Evolutionary conservation across 805 yeast species (phyloP), one percentile per base, ranked within the genome.

Genomic region (Monosporozyma yasuniensis): DNA sequence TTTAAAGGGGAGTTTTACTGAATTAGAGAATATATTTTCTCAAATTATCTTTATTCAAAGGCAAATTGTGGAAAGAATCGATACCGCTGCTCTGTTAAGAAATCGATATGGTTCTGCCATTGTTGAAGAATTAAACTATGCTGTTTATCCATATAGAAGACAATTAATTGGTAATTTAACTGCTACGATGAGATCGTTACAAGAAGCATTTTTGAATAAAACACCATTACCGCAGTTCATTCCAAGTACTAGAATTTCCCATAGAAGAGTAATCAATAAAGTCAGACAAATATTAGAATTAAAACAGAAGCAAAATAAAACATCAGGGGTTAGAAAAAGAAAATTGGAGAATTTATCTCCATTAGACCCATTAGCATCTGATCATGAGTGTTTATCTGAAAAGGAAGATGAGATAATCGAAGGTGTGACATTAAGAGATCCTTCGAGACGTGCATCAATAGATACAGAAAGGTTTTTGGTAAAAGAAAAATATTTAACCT

Each of bases 191-290:
- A 65, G 76, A 38, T 72, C 76, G 8, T 63, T 75, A 12, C 72
- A 73, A 50, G 69, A 68, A 37, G 76, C 79, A 0, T 56, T 75
- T n/a, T 45, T 58, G 6, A 72, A 66, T 42, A 76, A 75, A 51
- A 58, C 70, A 0, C 80, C 80, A 2, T 49, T 77, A 25, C 80
- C 81, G 2, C 80, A 75, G 52, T 75, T 66, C 55, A 49, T 76
- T 18, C 80, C 80, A 1, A 74, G 79, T 56, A 67, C 77, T 1
- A 66, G 75, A 53, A 66, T 74, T 42, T 71, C 80, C 1, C 80
- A 77, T 41, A 58, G 73, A 47, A 67, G 79, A 47, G 54, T 76
- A 18, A 67, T 76, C 6, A 69, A 69, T 47, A 69, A 70, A 50
- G 76, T 75, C 1, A 61, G 73, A 22, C 70, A 71, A 43, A 61